Percentiles rank a stretch among this genome's conserved stretches.
phyloP scores from a whole-genome alignment of 2,329 filamentous ascomycete genomes.

The Cladosporium oxysporum region DNA sequence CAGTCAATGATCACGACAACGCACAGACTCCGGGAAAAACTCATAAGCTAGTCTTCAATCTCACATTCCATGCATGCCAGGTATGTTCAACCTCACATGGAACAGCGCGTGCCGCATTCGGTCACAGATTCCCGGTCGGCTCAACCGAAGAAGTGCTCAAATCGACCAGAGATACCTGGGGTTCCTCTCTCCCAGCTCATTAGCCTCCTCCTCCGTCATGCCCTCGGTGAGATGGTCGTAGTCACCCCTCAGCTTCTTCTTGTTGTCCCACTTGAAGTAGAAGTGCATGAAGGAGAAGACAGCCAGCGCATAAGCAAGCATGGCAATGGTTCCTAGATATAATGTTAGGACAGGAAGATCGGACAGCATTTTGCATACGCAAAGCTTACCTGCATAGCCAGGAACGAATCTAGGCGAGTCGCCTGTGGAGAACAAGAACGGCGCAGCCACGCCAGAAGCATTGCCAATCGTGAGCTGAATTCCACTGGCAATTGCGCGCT shows the following conservation, averaged over 20 bases:
- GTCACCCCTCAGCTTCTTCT: conserved; percentile 40
- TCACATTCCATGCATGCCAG: not conserved
- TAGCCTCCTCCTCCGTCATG: conserved; percentile 45
- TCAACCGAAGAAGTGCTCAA: not conserved
- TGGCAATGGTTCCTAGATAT: conserved; percentile 38
- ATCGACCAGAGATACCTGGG: conserved; percentile 43
- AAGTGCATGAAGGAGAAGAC: conserved; percentile 40
- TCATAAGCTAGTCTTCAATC: not conserved
- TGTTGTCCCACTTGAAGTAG: conserved; percentile 40
- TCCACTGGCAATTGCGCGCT: conserved; percentile 70
- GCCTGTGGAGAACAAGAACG: conserved; percentile 67
- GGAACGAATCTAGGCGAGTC: conserved; percentile 56
- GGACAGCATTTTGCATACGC: not conserved
- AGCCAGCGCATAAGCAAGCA: conserved; percentile 58
- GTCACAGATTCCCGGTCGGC: not conserved
- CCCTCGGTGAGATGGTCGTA: conserved; percentile 44
- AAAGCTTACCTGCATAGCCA: conserved; percentile 69
- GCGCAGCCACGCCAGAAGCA: conserved; percentile 66
- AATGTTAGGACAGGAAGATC: conserved; percentile 58
- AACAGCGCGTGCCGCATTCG: not conserved
- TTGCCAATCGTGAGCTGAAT: conserved; percentile 73
- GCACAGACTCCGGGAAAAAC: not conserved
- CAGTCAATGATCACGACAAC: not conserved
- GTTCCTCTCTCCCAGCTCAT: conserved; percentile 48
- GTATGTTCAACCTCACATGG: not conserved